phyloP scores from a whole-genome alignment of 2,329 filamentous ascomycete genomes.

The Epichloe brachyelytri region DNA sequence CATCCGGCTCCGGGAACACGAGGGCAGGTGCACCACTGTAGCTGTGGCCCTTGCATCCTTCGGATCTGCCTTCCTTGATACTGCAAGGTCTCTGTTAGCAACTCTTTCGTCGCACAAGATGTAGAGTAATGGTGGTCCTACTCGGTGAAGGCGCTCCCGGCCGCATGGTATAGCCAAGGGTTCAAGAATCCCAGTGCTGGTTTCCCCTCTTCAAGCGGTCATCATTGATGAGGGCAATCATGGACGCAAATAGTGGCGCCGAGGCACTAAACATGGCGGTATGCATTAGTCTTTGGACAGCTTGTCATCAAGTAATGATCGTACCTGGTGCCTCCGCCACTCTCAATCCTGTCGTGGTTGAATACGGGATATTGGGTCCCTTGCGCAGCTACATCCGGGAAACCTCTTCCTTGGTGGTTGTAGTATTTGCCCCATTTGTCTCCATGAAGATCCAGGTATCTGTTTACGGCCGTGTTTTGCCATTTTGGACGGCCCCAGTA shows the following conservation, averaged over 20 bases:
- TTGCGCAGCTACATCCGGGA: slow-evolving; percentile 51
- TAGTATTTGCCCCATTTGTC: slow-evolving; percentile 35
- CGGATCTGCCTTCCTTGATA: slow-evolving; percentile 21
- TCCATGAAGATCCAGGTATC: slow-evolving; percentile 30
- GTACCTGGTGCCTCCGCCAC: slow-evolving; percentile 22
- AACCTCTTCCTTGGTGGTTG: slow-evolving; percentile 38
- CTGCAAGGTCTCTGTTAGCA: slow-evolving; percentile 11
- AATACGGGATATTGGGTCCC: slow-evolving; percentile 20
- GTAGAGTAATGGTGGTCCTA: slow-evolving; percentile 10
- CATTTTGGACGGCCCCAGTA: slow-evolving; percentile 30
- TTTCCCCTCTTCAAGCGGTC: slow-evolving; percentile 40
- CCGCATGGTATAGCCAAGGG: slow-evolving; percentile 41
- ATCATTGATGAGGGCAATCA: slow-evolving; percentile 54
- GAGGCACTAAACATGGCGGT: slow-evolving; percentile 31
- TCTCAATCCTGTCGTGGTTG: slow-evolving; percentile 14
- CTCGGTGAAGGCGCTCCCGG: slow-evolving; percentile 21
- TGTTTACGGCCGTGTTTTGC: slow-evolving; percentile 32
- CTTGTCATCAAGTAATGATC: not conserved
- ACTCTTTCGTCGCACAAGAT: not conserved
- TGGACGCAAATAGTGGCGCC: slow-evolving; percentile 46
- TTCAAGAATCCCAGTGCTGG: slow-evolving; percentile 46
- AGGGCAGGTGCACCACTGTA: slow-evolving; percentile 13
- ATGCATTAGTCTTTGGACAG: not conserved
- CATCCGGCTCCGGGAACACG: slow-evolving; percentile 6
- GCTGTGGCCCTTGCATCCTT: slow-evolving; percentile 19